Evolutionary conservation across 2,329 filamentous ascomycete genomes (phyloP), one percentile per base, ranked within the genome.

Genomic region (Colletotrichum neosansevieriae): DNA sequence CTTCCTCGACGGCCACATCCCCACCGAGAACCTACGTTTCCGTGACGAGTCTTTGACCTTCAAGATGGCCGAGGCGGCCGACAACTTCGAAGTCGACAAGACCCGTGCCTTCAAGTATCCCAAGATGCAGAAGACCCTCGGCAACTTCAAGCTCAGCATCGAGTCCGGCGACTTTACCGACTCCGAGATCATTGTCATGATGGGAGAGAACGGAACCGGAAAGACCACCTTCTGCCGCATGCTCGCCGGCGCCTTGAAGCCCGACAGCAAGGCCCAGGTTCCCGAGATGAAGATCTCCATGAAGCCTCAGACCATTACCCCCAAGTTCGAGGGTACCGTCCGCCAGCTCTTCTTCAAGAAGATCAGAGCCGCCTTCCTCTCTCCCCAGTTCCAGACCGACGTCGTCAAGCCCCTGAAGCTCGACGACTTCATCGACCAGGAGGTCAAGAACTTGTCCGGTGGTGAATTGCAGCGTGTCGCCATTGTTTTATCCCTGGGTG

Each of bases 271-370:
- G 72, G 85, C 88, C 75, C 89, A 89, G 75, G 88, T 99, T 15
- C 96, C 96, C 15, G 89, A 93, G 74, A 97, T 99, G 94, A 94
- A 92, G 84, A 97, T 99, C 79, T 94, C 91, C 85, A 97, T 98
- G 94, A 99, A 99, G 88, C 97, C 97, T 19, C 96, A 99, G 85
- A 99, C 97, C 76, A 99, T 99, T 77, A 99, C 94, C 2, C 96
- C 96, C 78, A 99, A 98, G 82, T 99, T 97, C 79, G 91, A 94
- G 73, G 96, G 97, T 72, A 99, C 95, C 44, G 96, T 99, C 67
- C 94, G 96, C 71, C 94, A 98, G 81, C 88, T 99, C 58, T 98
- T 99, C 87, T 97, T 98, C 90, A 99, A 99, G 91, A 95, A 96
- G 85, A 99, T 99, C 83, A 97, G 97, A 88, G 91, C 94, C 70